Conservation (phyloP, 441 rosid species). For the Kokia cookei region DNA sequence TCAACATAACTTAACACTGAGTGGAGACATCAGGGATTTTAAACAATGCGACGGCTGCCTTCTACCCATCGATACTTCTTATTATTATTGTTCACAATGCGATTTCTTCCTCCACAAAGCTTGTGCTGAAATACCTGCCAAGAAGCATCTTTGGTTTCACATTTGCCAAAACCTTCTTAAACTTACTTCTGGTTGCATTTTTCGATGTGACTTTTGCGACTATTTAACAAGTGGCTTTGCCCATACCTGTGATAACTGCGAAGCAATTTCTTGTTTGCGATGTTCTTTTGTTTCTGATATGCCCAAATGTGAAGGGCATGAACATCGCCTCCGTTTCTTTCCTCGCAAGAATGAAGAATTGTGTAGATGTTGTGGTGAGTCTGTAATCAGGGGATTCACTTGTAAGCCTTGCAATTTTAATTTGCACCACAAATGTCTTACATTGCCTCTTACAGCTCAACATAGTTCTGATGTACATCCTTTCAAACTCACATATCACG, state of each 20-base stretch:
- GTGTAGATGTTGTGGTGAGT: not conserved
- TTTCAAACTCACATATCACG: not conserved
- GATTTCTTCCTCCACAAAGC: not conserved
- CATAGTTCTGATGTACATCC: too few species aligned
- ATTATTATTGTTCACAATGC: not conserved
- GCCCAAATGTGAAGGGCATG: not conserved
- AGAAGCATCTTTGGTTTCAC: not conserved
- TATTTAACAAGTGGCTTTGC: not conserved
- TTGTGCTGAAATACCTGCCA: not conserved
- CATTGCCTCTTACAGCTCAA: too few species aligned
- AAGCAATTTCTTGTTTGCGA: rapidly evolving
- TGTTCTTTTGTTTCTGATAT: not conserved
- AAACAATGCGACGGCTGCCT: not conserved
- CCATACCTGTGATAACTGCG: not conserved
- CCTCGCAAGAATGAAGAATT: rapidly evolving
- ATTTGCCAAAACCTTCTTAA: rapidly evolving
- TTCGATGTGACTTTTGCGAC: rapidly evolving
- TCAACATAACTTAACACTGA: not conserved
- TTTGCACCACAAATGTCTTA: not conserved
- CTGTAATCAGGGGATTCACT: rapidly evolving
- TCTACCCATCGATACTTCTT: not conserved
- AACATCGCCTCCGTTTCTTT: rapidly evolving
- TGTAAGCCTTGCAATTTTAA: not conserved
- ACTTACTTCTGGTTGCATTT: not conserved
- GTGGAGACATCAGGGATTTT: not conserved